Evolutionary conservation across 2,329 filamentous ascomycete species (phyloP).

Genomic region (Scorias spongiosa): DNA sequence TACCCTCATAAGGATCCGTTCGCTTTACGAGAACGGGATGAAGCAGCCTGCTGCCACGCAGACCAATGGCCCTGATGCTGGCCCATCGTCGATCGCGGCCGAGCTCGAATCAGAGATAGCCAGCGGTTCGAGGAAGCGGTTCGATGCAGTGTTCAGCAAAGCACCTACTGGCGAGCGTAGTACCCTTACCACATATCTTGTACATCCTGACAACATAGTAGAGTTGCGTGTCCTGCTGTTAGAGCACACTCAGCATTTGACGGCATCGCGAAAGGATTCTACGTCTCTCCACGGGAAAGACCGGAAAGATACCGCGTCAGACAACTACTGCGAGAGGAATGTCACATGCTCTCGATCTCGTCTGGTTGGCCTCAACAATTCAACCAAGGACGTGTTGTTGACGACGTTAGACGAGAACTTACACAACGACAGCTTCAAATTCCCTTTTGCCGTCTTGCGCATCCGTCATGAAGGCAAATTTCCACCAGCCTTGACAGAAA

Average conservation of each 20-base stretch:
- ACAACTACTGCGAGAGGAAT: conserved; percentile 1
- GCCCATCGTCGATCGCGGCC: conserved; percentile 13
- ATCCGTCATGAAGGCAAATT: conserved; percentile 33
- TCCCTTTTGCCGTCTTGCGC: conserved; percentile 37
- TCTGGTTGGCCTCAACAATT: conserved; percentile 33
- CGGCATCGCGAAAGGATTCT: conserved; percentile 14
- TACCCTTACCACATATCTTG: conserved; percentile 36
- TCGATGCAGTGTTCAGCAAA: conserved; percentile 34
- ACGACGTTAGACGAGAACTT: conserved; percentile 35
- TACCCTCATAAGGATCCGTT: conserved; percentile 29
- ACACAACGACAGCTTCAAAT: conserved; percentile 24
- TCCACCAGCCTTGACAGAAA: conserved; percentile 24
- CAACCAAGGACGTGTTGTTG: conserved; percentile 27
- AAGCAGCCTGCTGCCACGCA: conserved; percentile 5
- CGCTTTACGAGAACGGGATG: conserved; percentile 25
- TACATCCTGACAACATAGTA: conserved; percentile 38
- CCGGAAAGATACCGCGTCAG: conserved; percentile 8
- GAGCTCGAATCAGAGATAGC: conserved; percentile 26
- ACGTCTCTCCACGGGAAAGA: conserved; percentile 9
- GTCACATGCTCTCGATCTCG: conserved; percentile 23
- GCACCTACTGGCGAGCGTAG: conserved; percentile 31
- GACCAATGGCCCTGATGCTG: conserved; percentile 5
- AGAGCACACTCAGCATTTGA: conserved; percentile 31
- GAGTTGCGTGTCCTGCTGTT: conserved; percentile 38
- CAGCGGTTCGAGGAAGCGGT: conserved; percentile 27